Evolutionary conservation across 257 asterid genomes (phyloP).

Genomic region (Verbena officinalis): DNA sequence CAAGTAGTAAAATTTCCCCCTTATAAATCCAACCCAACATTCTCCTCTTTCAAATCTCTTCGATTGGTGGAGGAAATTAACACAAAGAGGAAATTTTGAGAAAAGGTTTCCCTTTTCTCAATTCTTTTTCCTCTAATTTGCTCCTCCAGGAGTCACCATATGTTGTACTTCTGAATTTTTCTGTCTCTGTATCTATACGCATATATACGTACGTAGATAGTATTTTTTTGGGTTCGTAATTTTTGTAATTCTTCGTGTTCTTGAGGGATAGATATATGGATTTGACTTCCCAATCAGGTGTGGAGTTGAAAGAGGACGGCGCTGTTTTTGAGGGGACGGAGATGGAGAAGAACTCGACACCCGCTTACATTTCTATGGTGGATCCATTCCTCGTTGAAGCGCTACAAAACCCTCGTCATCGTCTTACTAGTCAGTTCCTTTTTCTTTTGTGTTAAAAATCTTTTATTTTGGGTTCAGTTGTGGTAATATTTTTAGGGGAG

Average conservation of each 20-base stretch:
- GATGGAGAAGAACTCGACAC: slow-evolving; percentile 29
- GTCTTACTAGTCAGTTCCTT: slow-evolving; percentile 69
- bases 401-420: slow-evolving; percentile 98
- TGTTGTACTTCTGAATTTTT: not conserved
- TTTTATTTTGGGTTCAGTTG: slow-evolving; percentile 2
- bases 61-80: slow-evolving; percentile 37
- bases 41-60: slow-evolving; percentile 30
- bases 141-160: slow-evolving; percentile 29
- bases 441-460: not conserved
- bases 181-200: slow-evolving; percentile 10
- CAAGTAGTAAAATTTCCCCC: slow-evolving; percentile 37
- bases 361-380: slow-evolving; percentile 61
- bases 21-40: slow-evolving; percentile 34
- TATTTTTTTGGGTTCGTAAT: not conserved
- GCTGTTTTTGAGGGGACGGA: slow-evolving; percentile 35
- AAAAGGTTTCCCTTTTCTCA: slow-evolving; percentile 44
- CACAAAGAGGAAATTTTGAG: slow-evolving; percentile 39
- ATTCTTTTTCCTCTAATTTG: slow-evolving; percentile 24
- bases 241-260: not conserved
- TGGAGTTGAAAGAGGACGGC: slow-evolving; percentile 33
- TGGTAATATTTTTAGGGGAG: not conserved
- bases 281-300: slow-evolving; percentile 40
- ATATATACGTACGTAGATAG: slow-evolving; percentile 17
- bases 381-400: slow-evolving; percentile 97
- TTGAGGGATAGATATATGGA: slow-evolving; percentile 35